Evolutionary conservation across 2,329 filamentous ascomycete genomes (phyloP), one percentile per base, ranked within the genome.

Genomic region (Diaporthe humulicola): DNA sequence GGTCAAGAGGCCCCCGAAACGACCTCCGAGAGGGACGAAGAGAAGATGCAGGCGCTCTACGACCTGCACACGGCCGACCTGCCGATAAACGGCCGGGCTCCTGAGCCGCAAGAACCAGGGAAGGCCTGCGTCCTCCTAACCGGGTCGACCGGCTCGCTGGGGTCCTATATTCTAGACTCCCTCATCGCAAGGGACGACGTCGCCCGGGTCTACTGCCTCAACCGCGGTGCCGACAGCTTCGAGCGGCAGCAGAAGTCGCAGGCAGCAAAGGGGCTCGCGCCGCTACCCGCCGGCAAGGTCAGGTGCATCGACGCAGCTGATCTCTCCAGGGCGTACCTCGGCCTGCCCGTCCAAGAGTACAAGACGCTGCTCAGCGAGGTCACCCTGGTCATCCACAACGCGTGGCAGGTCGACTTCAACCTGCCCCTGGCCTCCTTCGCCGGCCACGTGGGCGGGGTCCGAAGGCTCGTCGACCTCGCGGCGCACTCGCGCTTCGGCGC

Each of bases 401-500:
- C 66, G 14, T 74, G 73, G 73, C 73, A 54, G 54, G 66, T 74
- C 28, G 56, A 74, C 57, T 74, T 74, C 56, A 70, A 71, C 67
- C 33, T 54, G 42, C 52, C 73, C 38, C 22, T 74, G 33, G 56
- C 66, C 17, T 66, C 73, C 14, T 74, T 71, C 36, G 36, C 45
- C 25, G 25, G 25, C 25, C 57, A 56, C 22, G 48, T 74, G 15
- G 36, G 30, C 57, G 66, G 36, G 15, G 48, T 71, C 28, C 56
- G 66, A 28, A 33, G 54, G 22, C 67, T 74, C 25, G 54, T 71
- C 25, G 58, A 74, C 17, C 70, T 71, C 50, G 67, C 71, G 28
- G 42, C 73, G 25, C 73, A 71, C 25, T 71, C 73, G 8, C 40
- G 28, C 17, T 52, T 70, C n/a, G 71, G 71, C 9, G 61, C 64